A percentile compares a stretch with the other conserved stretches of the same genome.
phyloP scores from a whole-genome alignment of 805 yeast genomes.

The Cyberlindnera mrakii region DNA sequence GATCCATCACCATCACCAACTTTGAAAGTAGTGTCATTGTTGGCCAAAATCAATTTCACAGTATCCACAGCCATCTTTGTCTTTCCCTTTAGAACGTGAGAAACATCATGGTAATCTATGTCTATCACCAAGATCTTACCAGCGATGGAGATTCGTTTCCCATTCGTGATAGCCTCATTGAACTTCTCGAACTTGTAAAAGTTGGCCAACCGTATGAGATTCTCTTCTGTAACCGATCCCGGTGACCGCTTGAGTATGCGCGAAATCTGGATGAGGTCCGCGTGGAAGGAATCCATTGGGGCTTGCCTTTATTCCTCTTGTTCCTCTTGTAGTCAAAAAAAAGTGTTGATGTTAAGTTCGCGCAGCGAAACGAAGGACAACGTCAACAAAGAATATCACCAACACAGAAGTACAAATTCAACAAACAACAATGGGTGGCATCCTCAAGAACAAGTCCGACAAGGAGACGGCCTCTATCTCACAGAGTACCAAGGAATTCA shows the following conservation, averaged over 20 bases:
- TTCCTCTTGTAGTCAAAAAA: background rate
- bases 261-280: slow-evolving; percentile 15
- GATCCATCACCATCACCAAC: slow-evolving; percentile 8
- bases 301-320: background rate
- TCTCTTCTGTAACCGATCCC: slow-evolving; percentile 18
- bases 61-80: slow-evolving; percentile 12
- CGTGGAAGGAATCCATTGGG: slow-evolving; percentile 21
- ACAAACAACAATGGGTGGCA: slow-evolving; percentile 33
- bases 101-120: slow-evolving; percentile 17
- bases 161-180: slow-evolving; percentile 14
- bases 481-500: slow-evolving; percentile 36
- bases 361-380: too few species aligned
- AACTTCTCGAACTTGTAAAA: slow-evolving; percentile 24
- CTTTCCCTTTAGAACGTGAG: slow-evolving; percentile 5
- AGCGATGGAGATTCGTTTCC: slow-evolving; percentile 20
- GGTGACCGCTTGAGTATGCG: slow-evolving; percentile 17
- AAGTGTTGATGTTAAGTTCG: too few species aligned
- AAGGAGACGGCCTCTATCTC: slow-evolving; percentile 19
- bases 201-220: slow-evolving; percentile 21
- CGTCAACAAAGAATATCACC: background rate
- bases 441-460: slow-evolving; percentile 44
- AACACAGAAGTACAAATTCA: background rate
- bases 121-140: slow-evolving; percentile 25
- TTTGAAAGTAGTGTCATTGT: slow-evolving; percentile 19
- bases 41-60: slow-evolving; percentile 21